Conservation (phyloP, 2,329 filamentous ascomycete species). For the Aspergillus tamarii region DNA sequence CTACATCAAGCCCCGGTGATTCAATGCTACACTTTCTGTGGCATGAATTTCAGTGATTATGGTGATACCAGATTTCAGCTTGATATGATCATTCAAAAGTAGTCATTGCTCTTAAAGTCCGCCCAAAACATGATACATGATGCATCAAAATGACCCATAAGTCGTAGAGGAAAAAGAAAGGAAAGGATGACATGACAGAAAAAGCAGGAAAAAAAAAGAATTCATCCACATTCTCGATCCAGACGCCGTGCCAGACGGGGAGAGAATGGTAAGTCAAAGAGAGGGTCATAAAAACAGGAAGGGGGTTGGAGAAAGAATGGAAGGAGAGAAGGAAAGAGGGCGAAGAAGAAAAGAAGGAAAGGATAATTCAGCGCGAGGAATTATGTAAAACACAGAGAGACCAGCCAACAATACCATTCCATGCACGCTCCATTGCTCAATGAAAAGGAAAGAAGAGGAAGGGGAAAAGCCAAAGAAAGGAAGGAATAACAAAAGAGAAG, state of each 20-base stretch:
- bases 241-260: slow-evolving; percentile 22
- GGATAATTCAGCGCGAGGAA: slow-evolving; percentile 13
- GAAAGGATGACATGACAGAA: slow-evolving; percentile 14
- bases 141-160: slow-evolving; percentile 21
- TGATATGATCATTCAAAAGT: neutral
- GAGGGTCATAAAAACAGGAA: slow-evolving; percentile 5
- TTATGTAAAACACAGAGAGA: slow-evolving; percentile 15
- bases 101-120: slow-evolving; percentile 7
- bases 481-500: slow-evolving; percentile 17
- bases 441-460: slow-evolving; percentile 16
- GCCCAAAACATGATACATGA: slow-evolving; percentile 31
- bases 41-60: neutral
- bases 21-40: neutral
- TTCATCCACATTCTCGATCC: slow-evolving; percentile 8
- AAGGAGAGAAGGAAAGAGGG: slow-evolving; percentile 14
- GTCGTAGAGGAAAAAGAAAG: slow-evolving; percentile 17
- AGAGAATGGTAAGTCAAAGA: slow-evolving; percentile 13
- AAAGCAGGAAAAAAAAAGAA: slow-evolving; percentile 14
- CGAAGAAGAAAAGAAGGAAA: slow-evolving; percentile 12
- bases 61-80: neutral
- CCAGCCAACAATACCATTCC: slow-evolving; percentile 24
- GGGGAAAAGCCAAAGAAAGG: slow-evolving; percentile 13
- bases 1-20: neutral
- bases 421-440: slow-evolving; percentile 27
- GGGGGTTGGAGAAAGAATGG: slow-evolving; percentile 15